A percentile compares a stretch with the other conserved stretches of the same genome.
Conservation (phyloP, 352 stramenopile genomes). For the Globisporangium barbulae region DNA sequence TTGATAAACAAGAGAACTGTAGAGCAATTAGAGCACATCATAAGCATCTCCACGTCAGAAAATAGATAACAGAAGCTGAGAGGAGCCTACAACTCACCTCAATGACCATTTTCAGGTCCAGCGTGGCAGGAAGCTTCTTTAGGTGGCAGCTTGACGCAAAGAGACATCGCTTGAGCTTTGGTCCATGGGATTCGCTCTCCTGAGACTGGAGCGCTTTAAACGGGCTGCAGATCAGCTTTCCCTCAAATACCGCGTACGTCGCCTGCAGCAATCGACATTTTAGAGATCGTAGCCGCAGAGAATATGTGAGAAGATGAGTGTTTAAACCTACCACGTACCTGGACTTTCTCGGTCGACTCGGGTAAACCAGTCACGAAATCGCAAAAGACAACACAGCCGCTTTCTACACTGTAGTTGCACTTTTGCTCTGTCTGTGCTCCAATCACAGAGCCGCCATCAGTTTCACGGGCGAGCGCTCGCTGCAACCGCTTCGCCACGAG, state of each 20-base stretch:
- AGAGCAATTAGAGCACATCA: neutral
- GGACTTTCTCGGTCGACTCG: conserved; percentile 20
- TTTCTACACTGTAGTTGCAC: conserved; percentile 27
- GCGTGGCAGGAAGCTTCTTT: conserved; percentile 26
- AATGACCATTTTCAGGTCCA: conserved; percentile 31
- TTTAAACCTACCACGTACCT: conserved; percentile 21
- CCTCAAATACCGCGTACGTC: conserved; percentile 50
- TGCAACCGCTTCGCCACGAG: conserved; percentile 39
- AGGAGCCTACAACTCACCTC: conserved; percentile 25
- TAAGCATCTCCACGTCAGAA: neutral
- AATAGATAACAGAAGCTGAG: neutral
- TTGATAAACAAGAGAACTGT: conserved; percentile 24
- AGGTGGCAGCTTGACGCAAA: conserved; percentile 30
- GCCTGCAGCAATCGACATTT: conserved; percentile 18
- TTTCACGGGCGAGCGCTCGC: conserved; percentile 28
- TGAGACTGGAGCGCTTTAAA: conserved; percentile 39
- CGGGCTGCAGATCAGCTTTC: conserved; percentile 28
- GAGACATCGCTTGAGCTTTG: conserved; percentile 27
- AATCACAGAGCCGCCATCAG: neutral
- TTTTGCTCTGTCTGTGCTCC: conserved; percentile 9
- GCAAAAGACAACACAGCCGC: conserved; percentile 43
- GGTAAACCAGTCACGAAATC: conserved; percentile 37
- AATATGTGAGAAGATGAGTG: too few relatives aligned
- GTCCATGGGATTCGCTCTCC: conserved; percentile 24
- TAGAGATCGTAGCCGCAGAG: too few relatives aligned